Percentiles rank a stretch among this genome's conserved stretches.
These are phyloP conservation scores for Ophiostoma australiae DNA, from an alignment of 2,329 filamentous ascomycete genomes.

Conservation along the genomic window DNA sequence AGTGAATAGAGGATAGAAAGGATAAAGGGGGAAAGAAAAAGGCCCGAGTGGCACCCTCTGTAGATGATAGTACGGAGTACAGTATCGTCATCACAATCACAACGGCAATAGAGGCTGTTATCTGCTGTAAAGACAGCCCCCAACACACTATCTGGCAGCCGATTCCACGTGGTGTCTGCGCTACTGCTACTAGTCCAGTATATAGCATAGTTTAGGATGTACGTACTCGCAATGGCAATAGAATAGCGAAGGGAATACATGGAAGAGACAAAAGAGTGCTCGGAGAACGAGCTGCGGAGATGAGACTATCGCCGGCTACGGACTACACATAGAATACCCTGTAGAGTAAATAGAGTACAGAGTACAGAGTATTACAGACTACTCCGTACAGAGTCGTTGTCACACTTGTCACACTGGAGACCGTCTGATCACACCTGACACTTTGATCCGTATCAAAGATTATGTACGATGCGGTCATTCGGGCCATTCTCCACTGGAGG, in stretches of 20 bases:
- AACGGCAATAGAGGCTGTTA: neutral
- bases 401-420: no score
- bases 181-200: neutral
- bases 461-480: constrained; percentile 4
- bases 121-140: neutral
- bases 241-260: no score
- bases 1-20: neutral
- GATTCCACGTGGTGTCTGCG: neutral
- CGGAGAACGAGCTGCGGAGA: neutral
- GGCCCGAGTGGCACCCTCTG: neutral
- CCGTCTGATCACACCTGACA: no score
- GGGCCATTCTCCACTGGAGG: neutral
- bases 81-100: neutral
- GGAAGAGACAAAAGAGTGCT: neutral
- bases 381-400: no score
- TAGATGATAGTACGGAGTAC: neutral
- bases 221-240: no score
- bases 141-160: neutral
- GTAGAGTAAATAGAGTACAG: no score
- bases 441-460: neutral
- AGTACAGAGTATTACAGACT: no score
- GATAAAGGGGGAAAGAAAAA: neutral
- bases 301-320: neutral
- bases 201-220: neutral
- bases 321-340: no score